These are phyloP conservation scores for Amorphotheca resinae DNA, from an alignment of 495 filamentous ascomycete species.

Conservation along the genomic window DNA sequence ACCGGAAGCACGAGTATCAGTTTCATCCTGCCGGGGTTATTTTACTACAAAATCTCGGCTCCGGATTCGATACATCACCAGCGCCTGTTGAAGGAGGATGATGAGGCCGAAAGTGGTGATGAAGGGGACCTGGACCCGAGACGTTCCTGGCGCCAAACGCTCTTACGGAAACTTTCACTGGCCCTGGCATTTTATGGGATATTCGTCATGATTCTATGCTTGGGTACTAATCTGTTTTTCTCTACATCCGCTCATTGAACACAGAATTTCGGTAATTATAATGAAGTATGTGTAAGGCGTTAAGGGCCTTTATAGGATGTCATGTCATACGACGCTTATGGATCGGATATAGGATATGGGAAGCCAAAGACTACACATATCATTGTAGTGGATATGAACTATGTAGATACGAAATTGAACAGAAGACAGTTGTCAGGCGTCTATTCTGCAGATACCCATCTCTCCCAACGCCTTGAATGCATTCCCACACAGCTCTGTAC, in stretches of 20 bases:
- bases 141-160: slow-evolving; percentile 14
- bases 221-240: slow-evolving; percentile 73
- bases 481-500: background rate
- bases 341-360: background rate
- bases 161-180: slow-evolving; percentile 63
- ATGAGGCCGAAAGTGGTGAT: slow-evolving; percentile 40
- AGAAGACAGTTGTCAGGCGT: background rate
- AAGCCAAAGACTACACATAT: background rate
- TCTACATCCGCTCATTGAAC: slow-evolving; percentile 21
- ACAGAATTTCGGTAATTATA: background rate
- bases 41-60: slow-evolving; percentile 94
- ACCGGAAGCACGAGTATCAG: slow-evolving; percentile 90
- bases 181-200: slow-evolving; percentile 71
- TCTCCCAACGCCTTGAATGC: background rate
- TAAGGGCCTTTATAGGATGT: background rate
- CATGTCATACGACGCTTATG: background rate
- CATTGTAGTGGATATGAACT: background rate
- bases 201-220: slow-evolving; percentile 78
- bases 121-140: slow-evolving; percentile 25
- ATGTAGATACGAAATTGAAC: slow-evolving; percentile 1
- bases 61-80: slow-evolving; percentile 77
- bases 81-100: slow-evolving; percentile 77
- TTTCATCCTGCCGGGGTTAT: slow-evolving; percentile 89
- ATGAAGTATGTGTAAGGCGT: background rate
- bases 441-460: background rate